Evolutionary conservation across 768 basidiomycete genomes (phyloP).

Genomic region (Suillus spraguei): DNA sequence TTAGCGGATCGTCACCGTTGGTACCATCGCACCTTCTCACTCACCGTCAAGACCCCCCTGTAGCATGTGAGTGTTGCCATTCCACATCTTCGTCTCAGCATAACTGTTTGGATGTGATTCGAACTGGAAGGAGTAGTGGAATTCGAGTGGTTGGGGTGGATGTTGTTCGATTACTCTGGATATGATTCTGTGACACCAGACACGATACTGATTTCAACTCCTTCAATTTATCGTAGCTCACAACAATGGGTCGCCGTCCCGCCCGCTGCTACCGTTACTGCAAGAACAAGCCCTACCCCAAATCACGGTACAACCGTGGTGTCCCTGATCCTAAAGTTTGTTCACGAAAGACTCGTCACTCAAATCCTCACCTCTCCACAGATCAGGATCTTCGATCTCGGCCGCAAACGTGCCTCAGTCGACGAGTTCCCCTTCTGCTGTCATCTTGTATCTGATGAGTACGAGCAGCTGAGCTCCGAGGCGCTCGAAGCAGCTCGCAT

Average conservation of each 20-base stretch:
- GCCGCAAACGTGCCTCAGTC: constrained; percentile 94
- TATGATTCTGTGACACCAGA: not conserved
- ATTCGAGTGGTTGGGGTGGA: constrained; percentile 2
- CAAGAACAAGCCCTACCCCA: constrained; percentile 99
- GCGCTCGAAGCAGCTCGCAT: constrained; percentile 99
- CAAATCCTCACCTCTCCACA: constrained; percentile 30
- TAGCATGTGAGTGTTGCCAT: not conserved
- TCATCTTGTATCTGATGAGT: constrained; percentile 97
- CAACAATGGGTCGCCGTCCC: constrained; percentile 93
- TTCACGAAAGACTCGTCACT: constrained; percentile 2
- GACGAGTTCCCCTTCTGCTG: constrained; percentile 99
- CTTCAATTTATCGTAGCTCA: constrained; percentile 2
- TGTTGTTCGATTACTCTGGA: constrained; percentile 3
- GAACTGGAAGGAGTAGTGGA: not conserved
- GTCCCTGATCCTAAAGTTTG: constrained; percentile 91
- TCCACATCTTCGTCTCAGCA: not conserved
- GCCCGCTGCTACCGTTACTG: constrained; percentile 99
- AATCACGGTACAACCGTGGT: constrained; percentile 97
- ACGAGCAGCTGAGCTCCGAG: constrained; percentile 95
- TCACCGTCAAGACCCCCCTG: constrained; percentile 4
- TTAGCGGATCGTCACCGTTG: not conserved
- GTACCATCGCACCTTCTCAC: not conserved
- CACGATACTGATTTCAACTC: not conserved
- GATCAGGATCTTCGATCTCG: constrained; percentile 98
- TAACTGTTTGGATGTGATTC: not conserved